Evolutionary conservation across 148 eudicot species (phyloP).

Genomic region (Rhododendron kiyosumense): DNA sequence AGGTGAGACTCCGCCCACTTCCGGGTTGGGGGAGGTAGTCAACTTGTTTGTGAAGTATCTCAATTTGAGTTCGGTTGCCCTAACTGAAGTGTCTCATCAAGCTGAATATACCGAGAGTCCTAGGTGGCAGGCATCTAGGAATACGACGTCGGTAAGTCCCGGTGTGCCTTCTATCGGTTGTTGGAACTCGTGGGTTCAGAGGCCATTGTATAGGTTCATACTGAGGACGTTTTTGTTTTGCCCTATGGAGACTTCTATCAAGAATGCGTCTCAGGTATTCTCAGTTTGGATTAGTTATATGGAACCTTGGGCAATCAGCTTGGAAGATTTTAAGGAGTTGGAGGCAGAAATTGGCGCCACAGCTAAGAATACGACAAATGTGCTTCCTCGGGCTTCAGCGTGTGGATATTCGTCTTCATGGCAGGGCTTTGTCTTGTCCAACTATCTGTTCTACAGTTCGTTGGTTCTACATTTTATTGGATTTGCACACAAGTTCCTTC

Average conservation of each 20-base stretch:
- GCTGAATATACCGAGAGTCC: slow-evolving; percentile 46
- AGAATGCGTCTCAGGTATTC: slow-evolving; percentile 72
- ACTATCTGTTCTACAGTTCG: slow-evolving; percentile 79
- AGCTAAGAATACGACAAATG: slow-evolving; percentile 25
- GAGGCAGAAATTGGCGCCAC: slow-evolving; percentile 29
- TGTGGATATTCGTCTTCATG: slow-evolving; percentile 60
- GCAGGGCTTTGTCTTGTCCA: slow-evolving; percentile 75
- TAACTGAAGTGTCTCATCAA: slow-evolving; percentile 24
- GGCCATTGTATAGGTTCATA: slow-evolving; percentile 81
- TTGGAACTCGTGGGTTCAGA: slow-evolving; percentile 68
- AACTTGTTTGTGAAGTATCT: slow-evolving; percentile 67
- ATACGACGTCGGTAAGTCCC: slow-evolving; percentile 27
- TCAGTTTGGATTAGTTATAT: slow-evolving; percentile 68
- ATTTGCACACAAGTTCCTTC: slow-evolving; percentile 95
- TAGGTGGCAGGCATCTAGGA: slow-evolving; percentile 32
- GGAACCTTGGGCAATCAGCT: slow-evolving; percentile 70
- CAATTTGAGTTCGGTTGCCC: slow-evolving; percentile 45
- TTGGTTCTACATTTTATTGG: slow-evolving; percentile 92
- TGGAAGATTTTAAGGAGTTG: slow-evolving; percentile 63
- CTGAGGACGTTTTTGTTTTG: slow-evolving; percentile 85
- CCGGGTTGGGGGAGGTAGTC: slow-evolving; percentile 80
- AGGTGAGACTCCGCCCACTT: slow-evolving; percentile 73
- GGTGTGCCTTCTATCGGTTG: slow-evolving; percentile 38
- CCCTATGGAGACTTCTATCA: slow-evolving; percentile 72
- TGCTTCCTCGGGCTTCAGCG: slow-evolving; percentile 21